A percentile compares a stretch with the other conserved stretches of the same genome.
Evolutionary conservation across 2,329 filamentous ascomycete genomes (phyloP).

Genomic region (Rhinocladiella similis): DNA sequence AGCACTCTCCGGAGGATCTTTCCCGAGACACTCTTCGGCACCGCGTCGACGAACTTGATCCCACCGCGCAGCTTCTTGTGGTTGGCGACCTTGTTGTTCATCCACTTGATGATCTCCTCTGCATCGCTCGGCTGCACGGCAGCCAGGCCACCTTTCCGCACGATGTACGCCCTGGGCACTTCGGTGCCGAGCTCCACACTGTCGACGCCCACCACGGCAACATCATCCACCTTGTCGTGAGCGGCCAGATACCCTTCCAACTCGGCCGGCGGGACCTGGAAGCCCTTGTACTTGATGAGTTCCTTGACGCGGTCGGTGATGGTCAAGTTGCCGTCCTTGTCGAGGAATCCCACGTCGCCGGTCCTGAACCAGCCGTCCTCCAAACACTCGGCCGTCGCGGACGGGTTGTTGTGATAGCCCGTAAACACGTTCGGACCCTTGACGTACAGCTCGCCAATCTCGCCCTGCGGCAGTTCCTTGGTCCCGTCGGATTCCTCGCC

Average conservation of each 20-base stretch:
- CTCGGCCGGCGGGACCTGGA: slow-evolving; percentile 53
- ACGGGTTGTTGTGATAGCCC: slow-evolving; percentile 61
- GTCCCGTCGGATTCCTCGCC: slow-evolving; percentile 37
- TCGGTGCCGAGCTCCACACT: slow-evolving; percentile 38
- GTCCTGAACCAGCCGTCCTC: slow-evolving; percentile 89
- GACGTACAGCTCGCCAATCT: slow-evolving; percentile 69
- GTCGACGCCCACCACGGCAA: slow-evolving; percentile 47
- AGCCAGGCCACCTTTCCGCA: slow-evolving; percentile 31
- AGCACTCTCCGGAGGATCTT: slow-evolving; percentile 40
- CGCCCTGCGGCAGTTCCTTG: slow-evolving; percentile 60
- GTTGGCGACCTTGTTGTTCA: slow-evolving; percentile 33
- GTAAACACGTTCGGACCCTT: slow-evolving; percentile 65
- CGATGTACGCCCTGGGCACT: slow-evolving; percentile 45
- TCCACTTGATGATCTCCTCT: slow-evolving; percentile 34
- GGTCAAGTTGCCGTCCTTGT: slow-evolving; percentile 73
- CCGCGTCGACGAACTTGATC: slow-evolving; percentile 37
- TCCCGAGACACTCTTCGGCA: slow-evolving; percentile 41
- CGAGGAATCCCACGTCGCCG: slow-evolving; percentile 80
- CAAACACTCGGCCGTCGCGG: slow-evolving; percentile 57
- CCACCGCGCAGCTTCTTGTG: slow-evolving; percentile 40
- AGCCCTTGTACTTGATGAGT: slow-evolving; percentile 52
- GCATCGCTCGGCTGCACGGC: slow-evolving; percentile 58
- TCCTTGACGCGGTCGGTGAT: slow-evolving; percentile 82
- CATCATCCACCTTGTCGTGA: slow-evolving; percentile 45
- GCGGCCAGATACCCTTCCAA: slow-evolving; percentile 47